Base-by-base conservation (phyloP, 202 grass and related monocot species). In the Zizania palustris region DNA sequence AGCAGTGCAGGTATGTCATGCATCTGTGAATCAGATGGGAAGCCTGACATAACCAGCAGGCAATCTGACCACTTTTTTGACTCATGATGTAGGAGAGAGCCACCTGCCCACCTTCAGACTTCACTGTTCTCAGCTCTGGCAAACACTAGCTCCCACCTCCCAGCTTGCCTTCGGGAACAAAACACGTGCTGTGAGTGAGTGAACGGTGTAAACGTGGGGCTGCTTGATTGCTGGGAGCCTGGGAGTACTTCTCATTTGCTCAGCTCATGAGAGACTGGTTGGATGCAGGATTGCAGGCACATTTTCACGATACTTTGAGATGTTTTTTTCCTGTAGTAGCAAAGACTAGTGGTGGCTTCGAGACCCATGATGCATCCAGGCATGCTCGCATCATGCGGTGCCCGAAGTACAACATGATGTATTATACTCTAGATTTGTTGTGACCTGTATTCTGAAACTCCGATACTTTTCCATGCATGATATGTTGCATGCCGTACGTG, bases 321-420 rank as follows among this genome's bases (percentile, higher is more conserved):
- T 6, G 28, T 28, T 67, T 22, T 35, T 6, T 59, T 8, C 74
- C 22, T 22, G 0, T 0, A 9, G 13, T 37, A 22, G 85, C 60
- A 67, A 62, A 41, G 28, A 28, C 28, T 28, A 45, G 67, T 48
- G 55, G 45, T 48, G 9, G 11, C 34, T 49, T 50, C 43, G 41
- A 39, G 69, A 18, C 11, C 5, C 75, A 75, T 42, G 11, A 80
- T 69, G 69, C 39, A 10, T 55, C 5, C 19, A 46, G 62, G 75
- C 75, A 75, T 80, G 80, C 80, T 69, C 37, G 43, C 74, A 79
- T 75, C 63, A 80, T 28, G 35, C 28, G 67, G 49, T 34, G 40
- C 5, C 33, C 58, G 4, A 58, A 73, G 3, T 9, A 43, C 35
- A 38, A 16, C 28, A 28, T 2, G 2, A 28, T 28, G 28, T 28